Conservation (phyloP, 192 early-diverging fungal genomes). For the Nowakowskiella sp. region DNA sequence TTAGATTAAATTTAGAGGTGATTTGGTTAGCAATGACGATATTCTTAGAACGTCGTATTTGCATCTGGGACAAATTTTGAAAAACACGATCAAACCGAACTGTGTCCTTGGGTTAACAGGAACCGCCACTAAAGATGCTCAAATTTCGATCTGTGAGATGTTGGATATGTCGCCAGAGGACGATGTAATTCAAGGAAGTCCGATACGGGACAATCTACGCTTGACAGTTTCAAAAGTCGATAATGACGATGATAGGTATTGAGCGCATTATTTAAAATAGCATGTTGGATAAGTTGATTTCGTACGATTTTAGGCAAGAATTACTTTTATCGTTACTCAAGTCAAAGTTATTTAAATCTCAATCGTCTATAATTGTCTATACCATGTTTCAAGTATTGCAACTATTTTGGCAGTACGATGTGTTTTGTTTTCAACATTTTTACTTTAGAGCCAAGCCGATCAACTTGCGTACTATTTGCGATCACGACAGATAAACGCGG, state of each 20-base stretch:
- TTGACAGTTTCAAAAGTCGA: constrained; percentile 44
- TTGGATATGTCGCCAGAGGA: constrained; percentile 39
- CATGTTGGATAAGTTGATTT: no score
- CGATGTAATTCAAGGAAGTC: constrained; percentile 43
- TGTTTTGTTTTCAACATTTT: constrained; percentile 15
- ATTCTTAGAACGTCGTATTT: constrained; percentile 44
- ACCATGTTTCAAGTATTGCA: constrained; percentile 37
- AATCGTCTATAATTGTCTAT: constrained; percentile 64
- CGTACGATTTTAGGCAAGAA: constrained; percentile 28
- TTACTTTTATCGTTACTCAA: constrained; percentile 47
- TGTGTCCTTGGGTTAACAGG: constrained; percentile 67
- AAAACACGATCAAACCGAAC: constrained; percentile 29
- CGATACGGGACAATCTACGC: constrained; percentile 53
- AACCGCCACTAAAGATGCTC: constrained; percentile 54
- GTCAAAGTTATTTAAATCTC: constrained; percentile 36
- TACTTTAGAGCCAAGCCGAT: constrained; percentile 56
- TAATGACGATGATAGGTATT: constrained; percentile 21
- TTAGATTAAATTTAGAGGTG: constrained; percentile 4
- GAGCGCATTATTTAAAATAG: no score
- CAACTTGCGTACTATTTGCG: constrained; percentile 59
- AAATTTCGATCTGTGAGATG: constrained; percentile 47
- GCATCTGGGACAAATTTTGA: constrained; percentile 44
- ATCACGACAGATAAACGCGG: constrained; percentile 55
- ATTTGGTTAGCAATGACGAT: background rate
- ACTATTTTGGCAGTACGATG: background rate